These are phyloP conservation scores for Paecilomyces sp. DNA, from an alignment of 2,329 filamentous ascomycete species.

Conservation along the genomic window DNA sequence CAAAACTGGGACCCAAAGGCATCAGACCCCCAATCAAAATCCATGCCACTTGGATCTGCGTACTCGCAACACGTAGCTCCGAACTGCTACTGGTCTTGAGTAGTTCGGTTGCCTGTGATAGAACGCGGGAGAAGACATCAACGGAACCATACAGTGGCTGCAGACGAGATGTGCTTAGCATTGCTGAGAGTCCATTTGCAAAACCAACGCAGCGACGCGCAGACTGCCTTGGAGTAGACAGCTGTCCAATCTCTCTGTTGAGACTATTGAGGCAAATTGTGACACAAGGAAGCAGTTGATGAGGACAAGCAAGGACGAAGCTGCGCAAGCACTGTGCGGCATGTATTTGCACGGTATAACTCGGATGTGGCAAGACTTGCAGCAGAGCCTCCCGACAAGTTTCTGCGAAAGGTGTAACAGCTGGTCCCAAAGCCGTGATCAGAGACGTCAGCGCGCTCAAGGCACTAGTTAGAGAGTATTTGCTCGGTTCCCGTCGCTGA, in stretches of 20 bases:
- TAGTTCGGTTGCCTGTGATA: slow-evolving; percentile 84
- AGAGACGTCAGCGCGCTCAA: slow-evolving; percentile 74
- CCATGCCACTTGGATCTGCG: slow-evolving; percentile 96
- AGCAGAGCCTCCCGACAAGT: slow-evolving; percentile 77
- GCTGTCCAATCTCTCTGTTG: slow-evolving; percentile 71
- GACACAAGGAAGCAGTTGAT: slow-evolving; percentile 82
- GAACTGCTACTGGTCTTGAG: slow-evolving; percentile 89
- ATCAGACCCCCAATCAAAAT: slow-evolving; percentile 93
- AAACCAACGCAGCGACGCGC: slow-evolving; percentile 81
- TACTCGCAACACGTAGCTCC: slow-evolving; percentile 82
- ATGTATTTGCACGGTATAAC: slow-evolving; percentile 91
- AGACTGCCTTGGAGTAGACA: slow-evolving; percentile 68
- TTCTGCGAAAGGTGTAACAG: slow-evolving; percentile 72
- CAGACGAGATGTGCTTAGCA: slow-evolving; percentile 79
- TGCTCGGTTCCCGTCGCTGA: slow-evolving; percentile 80
- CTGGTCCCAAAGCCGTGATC: slow-evolving; percentile 73
- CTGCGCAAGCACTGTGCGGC: slow-evolving; percentile 77
- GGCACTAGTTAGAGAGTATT: slow-evolving; percentile 72
- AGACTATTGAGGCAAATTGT: slow-evolving; percentile 97
- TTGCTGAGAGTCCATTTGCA: slow-evolving; percentile 82
- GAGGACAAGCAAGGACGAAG: slow-evolving; percentile 84
- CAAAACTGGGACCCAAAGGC: slow-evolving; percentile 94
- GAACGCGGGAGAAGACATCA: slow-evolving; percentile 85
- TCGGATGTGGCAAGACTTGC: slow-evolving; percentile 87
- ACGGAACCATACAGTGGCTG: slow-evolving; percentile 91